Conservation (phyloP, 768 basidiomycete species). For the Cyclocybe cylindracea region DNA sequence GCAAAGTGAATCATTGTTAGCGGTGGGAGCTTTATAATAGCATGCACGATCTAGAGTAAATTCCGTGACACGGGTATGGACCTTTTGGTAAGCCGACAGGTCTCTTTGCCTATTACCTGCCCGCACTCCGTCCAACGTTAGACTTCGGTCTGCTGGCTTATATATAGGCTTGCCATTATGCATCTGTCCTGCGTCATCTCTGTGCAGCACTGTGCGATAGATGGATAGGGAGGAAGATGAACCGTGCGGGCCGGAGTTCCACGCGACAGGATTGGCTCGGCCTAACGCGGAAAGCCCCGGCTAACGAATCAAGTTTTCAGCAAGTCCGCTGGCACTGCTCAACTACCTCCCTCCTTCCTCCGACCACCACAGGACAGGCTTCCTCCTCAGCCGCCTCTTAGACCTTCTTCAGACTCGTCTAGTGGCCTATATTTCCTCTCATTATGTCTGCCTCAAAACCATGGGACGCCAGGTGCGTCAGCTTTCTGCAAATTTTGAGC, state of each 20-base stretch:
- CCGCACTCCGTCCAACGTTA: not conserved
- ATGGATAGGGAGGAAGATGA: too few species aligned
- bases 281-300: constrained; percentile 39
- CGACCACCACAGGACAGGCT: constrained; percentile 22
- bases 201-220: too few species aligned
- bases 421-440: constrained; percentile 29
- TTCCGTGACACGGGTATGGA: constrained; percentile 21
- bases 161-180: too few species aligned
- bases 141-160: not conserved
- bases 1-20: constrained; percentile 9
- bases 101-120: constrained; percentile 9
- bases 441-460: constrained; percentile 57
- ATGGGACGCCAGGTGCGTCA: constrained; percentile 71
- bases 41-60: constrained; percentile 20
- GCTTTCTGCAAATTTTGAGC: not conserved
- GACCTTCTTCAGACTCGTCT: constrained; percentile 31
- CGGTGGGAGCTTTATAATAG: constrained; percentile 23
- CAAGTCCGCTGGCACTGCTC: constrained; percentile 20
- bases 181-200: too few species aligned
- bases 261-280: constrained; percentile 37
- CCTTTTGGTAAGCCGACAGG: constrained; percentile 14
- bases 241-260: constrained; percentile 11
- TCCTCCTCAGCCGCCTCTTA: constrained; percentile 22
- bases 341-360: constrained; percentile 20
- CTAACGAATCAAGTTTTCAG: constrained; percentile 25